Percentiles rank a stretch among this genome's conserved stretches.
These are phyloP conservation scores for Botrytis paeoniae DNA, from an alignment of 2,329 filamentous ascomycete genomes.

Conservation along the genomic window DNA sequence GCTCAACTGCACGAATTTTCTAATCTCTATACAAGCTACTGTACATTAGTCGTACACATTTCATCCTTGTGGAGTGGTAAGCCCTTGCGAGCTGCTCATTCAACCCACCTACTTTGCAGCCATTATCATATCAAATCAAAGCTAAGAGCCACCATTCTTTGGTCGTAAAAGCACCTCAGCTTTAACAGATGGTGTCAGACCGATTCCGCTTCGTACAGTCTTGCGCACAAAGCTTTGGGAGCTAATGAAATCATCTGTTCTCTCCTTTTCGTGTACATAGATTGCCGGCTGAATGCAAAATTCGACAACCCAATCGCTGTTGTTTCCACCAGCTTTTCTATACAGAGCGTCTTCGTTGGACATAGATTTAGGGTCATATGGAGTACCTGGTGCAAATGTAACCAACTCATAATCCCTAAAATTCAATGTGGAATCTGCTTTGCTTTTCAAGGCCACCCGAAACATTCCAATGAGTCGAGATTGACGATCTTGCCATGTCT, in stretches of 20 bases:
- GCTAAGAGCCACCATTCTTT: not conserved
- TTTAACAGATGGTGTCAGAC: not conserved
- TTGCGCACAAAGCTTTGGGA: slow-evolving; percentile 1
- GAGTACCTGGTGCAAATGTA: slow-evolving; percentile 18
- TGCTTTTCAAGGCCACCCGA: slow-evolving; percentile 17
- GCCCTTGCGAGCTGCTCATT: not conserved
- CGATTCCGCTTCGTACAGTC: not conserved
- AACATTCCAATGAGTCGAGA: slow-evolving; percentile 19
- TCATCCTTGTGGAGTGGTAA: not conserved
- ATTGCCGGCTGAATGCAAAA: slow-evolving; percentile 3
- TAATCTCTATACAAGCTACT: not conserved
- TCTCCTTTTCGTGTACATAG: not conserved
- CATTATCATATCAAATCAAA: not conserved
- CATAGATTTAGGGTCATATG: slow-evolving; percentile 21
- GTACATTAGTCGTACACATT: not conserved
- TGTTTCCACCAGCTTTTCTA: not conserved
- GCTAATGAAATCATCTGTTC: not conserved
- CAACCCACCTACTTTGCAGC: not conserved
- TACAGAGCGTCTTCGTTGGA: slow-evolving; percentile 11
- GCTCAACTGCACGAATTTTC: not conserved
- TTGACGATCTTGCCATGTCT: slow-evolving; percentile 16
- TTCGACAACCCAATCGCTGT: not conserved
- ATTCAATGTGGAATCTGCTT: slow-evolving; percentile 25
- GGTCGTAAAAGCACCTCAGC: not conserved
- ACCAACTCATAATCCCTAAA: slow-evolving; percentile 25